Base-by-base conservation (phyloP, 805 yeast genomes). In the Barnettozyma salicaria region DNA sequence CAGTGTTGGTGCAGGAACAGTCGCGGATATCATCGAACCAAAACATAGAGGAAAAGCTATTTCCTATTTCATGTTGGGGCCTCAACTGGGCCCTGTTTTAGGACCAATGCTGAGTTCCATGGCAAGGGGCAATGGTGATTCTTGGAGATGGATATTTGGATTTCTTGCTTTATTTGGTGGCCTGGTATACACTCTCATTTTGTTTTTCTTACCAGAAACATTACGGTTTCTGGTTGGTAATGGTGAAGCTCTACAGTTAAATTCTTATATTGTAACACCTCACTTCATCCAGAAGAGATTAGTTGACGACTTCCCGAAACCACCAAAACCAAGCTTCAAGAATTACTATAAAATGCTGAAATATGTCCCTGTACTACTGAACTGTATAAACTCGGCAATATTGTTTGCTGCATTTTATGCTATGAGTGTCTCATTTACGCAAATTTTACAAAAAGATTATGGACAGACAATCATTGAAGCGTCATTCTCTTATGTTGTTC, bases 1-100 rank as follows among this genome's bases (percentile, higher is more conserved):
- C 55, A 76, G 94, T 14, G 80, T 86, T 20, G 96, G 96, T 1
- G 95, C 96, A 0, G 96, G 95, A 2, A 84, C 95, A 0, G 78
- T 88, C 14, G 76, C 86, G 20, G 97, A 88, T 56, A 58, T 88
- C 22, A 80, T 70, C 42, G 67, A 74, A 7, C 78, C 80, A 14
- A 67, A 72, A 21, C 72, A 78, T 46, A 66, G 96, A 49, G 96
- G 95, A 2, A 64, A 71, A 10, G 90, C 94, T 2, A 79, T 88
- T 72, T 92, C 95, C 0, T 69, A 79, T 38, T 88, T 78, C 48
- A 88, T 87, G 67, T 59, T 88, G 44, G 97, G 96, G 0, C 95
- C 95, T 0, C 74, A 88, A 34, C 67, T 81, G 48, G 96, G 95
- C 0, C 97, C 96, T 2, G 71, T 88, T 30, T 47, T 87, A 3